Evolutionary conservation across 1,284 basidiomycete genomes (phyloP).

Genomic region (Gomphus sp.): DNA sequence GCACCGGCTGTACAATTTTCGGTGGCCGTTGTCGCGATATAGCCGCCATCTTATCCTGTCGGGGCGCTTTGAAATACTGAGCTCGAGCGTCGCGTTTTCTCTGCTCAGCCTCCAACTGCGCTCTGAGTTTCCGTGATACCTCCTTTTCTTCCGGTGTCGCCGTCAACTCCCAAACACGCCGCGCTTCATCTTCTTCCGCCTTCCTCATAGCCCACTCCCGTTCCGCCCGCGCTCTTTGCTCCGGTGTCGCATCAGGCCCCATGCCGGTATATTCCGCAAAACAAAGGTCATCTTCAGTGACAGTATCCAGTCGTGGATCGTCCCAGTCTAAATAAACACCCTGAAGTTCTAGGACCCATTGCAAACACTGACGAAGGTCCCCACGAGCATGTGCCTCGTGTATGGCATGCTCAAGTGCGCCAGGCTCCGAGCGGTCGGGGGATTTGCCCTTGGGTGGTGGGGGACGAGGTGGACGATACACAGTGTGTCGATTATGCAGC

Average conservation of each 20-base stretch:
- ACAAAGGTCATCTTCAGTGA: conserved; percentile 1
- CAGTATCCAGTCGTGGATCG: conserved; percentile 2
- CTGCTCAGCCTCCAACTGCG: neutral
- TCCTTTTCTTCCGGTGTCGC: neutral
- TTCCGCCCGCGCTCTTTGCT: neutral
- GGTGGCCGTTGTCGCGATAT: neutral
- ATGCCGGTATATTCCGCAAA: neutral
- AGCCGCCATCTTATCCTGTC: neutral
- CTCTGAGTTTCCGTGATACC: neutral
- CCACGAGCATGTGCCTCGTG: neutral
- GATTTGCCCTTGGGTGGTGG: neutral
- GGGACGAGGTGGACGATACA: neutral
- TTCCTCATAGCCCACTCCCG: neutral
- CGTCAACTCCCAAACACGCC: neutral
- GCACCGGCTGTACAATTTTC: neutral
- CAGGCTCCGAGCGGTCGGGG: neutral
- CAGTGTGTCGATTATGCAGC: neutral
- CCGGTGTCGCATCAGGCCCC: neutral
- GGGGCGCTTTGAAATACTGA: neutral
- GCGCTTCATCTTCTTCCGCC: neutral
- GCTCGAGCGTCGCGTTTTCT: neutral
- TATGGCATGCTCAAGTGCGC: neutral
- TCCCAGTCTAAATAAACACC: conserved; percentile 4
- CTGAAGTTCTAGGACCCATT: conserved; percentile 1
- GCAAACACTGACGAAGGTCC: conserved; percentile 1